Evolutionary conservation across 1,284 basidiomycete genomes (phyloP).

Genomic region (Pholiota adiposa): DNA sequence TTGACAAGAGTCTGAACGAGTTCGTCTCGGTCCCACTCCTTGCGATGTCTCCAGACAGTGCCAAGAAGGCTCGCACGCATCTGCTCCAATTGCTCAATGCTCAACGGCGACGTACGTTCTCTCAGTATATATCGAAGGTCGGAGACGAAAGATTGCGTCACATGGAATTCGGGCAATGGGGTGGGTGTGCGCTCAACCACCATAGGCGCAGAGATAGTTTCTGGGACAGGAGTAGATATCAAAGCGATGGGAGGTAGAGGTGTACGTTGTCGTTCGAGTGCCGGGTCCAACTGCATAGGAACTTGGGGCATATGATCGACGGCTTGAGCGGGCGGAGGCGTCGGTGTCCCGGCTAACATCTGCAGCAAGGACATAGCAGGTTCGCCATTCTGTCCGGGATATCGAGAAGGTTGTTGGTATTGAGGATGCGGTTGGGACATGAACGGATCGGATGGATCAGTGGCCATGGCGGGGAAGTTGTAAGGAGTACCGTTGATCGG

Average conservation of each 20-base stretch:
- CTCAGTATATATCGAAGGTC: slow-evolving; percentile 52
- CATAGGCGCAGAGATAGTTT: slow-evolving; percentile 45
- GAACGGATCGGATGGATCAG: slow-evolving; percentile 23
- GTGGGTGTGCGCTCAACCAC: slow-evolving; percentile 63
- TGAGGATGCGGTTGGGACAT: slow-evolving; percentile 18
- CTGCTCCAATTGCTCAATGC: slow-evolving; percentile 92
- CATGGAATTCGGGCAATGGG: slow-evolving; percentile 66
- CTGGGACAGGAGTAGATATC: slow-evolving; percentile 21
- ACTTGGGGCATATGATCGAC: slow-evolving; percentile 6
- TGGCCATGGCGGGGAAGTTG: slow-evolving; percentile 9
- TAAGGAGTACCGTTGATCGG: slow-evolving; percentile 8
- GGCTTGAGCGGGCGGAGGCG: slow-evolving; percentile 19
- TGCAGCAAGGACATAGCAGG: slow-evolving; percentile 8
- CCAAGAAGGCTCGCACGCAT: slow-evolving; percentile 85
- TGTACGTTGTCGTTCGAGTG: slow-evolving; percentile 27
- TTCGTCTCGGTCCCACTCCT: slow-evolving; percentile 81
- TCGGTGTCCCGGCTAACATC: slow-evolving; percentile 12
- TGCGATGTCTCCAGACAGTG: slow-evolving; percentile 79
- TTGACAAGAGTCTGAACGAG: slow-evolving; percentile 65
- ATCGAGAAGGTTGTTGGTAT: not conserved
- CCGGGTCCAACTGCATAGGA: slow-evolving; percentile 20
- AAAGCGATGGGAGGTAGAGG: slow-evolving; percentile 12
- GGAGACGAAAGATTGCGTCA: slow-evolving; percentile 51
- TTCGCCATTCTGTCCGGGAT: slow-evolving; percentile 6
- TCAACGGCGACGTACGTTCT: slow-evolving; percentile 60